Base-by-base conservation (phyloP, 1,284 basidiomycete species). In the Trametes pubescens region DNA sequence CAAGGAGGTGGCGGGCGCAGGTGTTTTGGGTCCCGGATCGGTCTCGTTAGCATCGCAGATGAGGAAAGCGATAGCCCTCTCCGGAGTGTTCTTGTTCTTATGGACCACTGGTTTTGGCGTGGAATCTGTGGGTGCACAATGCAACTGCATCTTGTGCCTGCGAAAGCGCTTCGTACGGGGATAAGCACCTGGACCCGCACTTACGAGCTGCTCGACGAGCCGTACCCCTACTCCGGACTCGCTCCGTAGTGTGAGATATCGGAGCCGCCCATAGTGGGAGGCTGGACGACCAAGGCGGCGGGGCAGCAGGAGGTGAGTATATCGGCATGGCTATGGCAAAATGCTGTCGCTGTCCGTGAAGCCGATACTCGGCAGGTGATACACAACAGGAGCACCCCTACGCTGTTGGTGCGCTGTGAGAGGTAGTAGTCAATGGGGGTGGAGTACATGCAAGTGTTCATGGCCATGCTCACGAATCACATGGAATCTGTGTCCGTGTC, bases 311-410 rank as follows among this genome's bases (percentile, higher is more conserved):
- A 21, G 70, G 72, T 3, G 73, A 67, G 40, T 46, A 51, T 37
- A 77, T 38, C 59, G 56, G 72, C 29, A 69, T 62, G 40, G 69
- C 38, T 21, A 59, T 54, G 2, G 67, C 61, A n/a, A 68, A 57
- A 66, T 2, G 69, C 59, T 13, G 46, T 24, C 40, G 26, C 52
- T 13, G 24, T 48, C 51, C 51, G 61, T 13, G 72, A 72, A 18
- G 80, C 76, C 11, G 77, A 69, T 5, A 75, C 69, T 55, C 86
- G 77, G 29, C 86, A 81, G 38, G 86, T 86, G 47, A 87, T 80
- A 49, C 81, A 75, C 14, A 86, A 86, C 16, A 89, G 81, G 59
- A 86, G 82, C 8, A 79, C 79, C 4, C 84, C 80, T 18, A 87
- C 84, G 26, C 78, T 75, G 75, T 87, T 88, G 48, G 85, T 77